Conservation (phyloP, 2,329 filamentous ascomycete genomes). For the Juglanconis oblonga region DNA sequence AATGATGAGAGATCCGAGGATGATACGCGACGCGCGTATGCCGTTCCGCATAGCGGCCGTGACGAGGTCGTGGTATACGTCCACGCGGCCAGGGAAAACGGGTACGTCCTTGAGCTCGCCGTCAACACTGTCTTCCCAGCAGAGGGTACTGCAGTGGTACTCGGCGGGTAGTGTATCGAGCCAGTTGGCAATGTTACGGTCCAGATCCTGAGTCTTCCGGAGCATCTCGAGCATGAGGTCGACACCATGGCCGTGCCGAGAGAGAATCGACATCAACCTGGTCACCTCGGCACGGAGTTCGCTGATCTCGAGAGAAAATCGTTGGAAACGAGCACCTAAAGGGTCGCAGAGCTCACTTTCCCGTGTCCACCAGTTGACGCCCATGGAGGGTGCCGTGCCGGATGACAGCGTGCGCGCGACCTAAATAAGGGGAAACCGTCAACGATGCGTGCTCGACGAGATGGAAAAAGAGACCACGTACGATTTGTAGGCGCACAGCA, state of each 20-base stretch:
- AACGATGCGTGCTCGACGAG: slow-evolving; percentile 29
- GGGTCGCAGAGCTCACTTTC: slow-evolving; percentile 47
- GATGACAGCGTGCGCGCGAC: slow-evolving; percentile 56
- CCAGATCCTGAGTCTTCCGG: slow-evolving; percentile 47
- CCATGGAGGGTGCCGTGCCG: slow-evolving; percentile 50
- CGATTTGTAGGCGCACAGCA: slow-evolving; percentile 58
- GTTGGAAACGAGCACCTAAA: slow-evolving; percentile 43
- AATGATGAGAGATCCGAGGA: slow-evolving; percentile 53
- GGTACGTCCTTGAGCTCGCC: slow-evolving; percentile 48
- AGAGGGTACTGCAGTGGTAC: slow-evolving; percentile 49
- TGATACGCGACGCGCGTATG: slow-evolving; percentile 50
- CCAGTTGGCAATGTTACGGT: slow-evolving; percentile 54
- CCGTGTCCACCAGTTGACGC: slow-evolving; percentile 57
- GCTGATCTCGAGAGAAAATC: slow-evolving; percentile 50
- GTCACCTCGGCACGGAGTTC: slow-evolving; percentile 55
- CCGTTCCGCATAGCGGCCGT: slow-evolving; percentile 56
- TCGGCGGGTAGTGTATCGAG: slow-evolving; percentile 44
- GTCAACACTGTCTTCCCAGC: slow-evolving; percentile 52
- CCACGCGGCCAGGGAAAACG: slow-evolving; percentile 57
- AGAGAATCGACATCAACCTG: slow-evolving; percentile 42
- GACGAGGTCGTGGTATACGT: slow-evolving; percentile 57
- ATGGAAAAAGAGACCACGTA: background rate
- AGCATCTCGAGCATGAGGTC: slow-evolving; percentile 52
- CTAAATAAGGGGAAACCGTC: slow-evolving; percentile 28
- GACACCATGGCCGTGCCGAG: slow-evolving; percentile 46